Evolutionary conservation across 805 yeast genomes (phyloP).

Genomic region (Sungouiozyma ichnusensis): DNA sequence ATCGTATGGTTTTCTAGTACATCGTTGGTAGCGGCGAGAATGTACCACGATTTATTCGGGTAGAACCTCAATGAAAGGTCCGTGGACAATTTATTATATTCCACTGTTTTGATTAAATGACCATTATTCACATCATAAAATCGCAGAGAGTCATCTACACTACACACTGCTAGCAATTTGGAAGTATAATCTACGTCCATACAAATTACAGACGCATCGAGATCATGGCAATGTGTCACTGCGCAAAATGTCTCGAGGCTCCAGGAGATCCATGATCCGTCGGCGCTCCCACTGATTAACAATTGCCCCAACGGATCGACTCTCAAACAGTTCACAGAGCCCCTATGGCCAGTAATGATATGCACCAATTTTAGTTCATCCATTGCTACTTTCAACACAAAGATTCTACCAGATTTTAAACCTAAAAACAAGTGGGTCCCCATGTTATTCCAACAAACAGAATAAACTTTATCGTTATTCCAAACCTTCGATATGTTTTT

Average conservation of each 20-base stretch:
- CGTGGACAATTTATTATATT: constrained; percentile 5
- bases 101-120: constrained; percentile 3
- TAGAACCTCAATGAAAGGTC: constrained; percentile 14
- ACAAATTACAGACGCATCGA: constrained; percentile 11
- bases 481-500: constrained; percentile 2
- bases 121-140: constrained; percentile 13
- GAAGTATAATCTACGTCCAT: constrained; percentile 20
- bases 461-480: constrained; percentile 20
- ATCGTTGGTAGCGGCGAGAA: constrained; percentile 15
- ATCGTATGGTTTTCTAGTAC: constrained; percentile 6
- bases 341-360: constrained; percentile 37
- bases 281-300: constrained; percentile 40
- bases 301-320: constrained; percentile 45
- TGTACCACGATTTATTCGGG: constrained; percentile 19
- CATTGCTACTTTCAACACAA: constrained; percentile 11
- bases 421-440: constrained; percentile 36
- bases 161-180: constrained; percentile 14
- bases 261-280: constrained; percentile 23
- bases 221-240: constrained; percentile 8
- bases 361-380: constrained; percentile 5
- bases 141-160: constrained; percentile 10
- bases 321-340: constrained; percentile 37
- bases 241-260: constrained; percentile 12
- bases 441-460: constrained; percentile 26
- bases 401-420: constrained; percentile 37